Evolutionary conservation across 306 rosid genomes (phyloP).

Genomic region (Vigna reflexopilosa): DNA sequence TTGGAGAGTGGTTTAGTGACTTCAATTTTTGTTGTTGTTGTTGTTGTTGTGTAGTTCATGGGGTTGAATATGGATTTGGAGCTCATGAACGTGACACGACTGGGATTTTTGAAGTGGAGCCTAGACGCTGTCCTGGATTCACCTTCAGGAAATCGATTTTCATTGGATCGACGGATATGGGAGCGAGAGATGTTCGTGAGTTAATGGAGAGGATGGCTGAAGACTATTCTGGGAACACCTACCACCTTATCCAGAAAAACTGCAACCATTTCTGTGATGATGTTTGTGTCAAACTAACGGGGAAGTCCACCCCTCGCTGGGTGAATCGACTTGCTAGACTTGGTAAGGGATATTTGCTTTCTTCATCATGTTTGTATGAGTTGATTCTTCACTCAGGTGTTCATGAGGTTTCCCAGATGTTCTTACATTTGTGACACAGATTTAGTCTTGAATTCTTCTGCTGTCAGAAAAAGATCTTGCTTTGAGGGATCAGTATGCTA

Average conservation of each 20-base stretch:
- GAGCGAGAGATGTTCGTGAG: slow-evolving; percentile 61
- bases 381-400: slow-evolving; percentile 20
- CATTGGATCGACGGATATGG: slow-evolving; percentile 80
- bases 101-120: slow-evolving; percentile 92
- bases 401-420: slow-evolving; percentile 1
- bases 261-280: slow-evolving; percentile 95
- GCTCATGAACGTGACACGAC: slow-evolving; percentile 82
- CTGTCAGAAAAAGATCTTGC: neutral
- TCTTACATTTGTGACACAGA: neutral
- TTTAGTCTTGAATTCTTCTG: neutral
- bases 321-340: slow-evolving; percentile 92
- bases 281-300: slow-evolving; percentile 62
- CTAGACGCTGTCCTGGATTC: slow-evolving; percentile 86
- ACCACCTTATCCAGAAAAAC: slow-evolving; percentile 86
- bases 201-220: slow-evolving; percentile 83
- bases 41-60: slow-evolving; percentile 65
- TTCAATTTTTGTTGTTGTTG: slow-evolving; percentile 2
- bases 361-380: slow-evolving; percentile 17
- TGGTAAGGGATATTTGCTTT: slow-evolving; percentile 58
- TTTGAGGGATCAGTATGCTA: slow-evolving; percentile 15
- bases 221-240: slow-evolving; percentile 75
- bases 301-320: slow-evolving; percentile 85
- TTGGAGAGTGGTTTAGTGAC: neutral
- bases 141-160: slow-evolving; percentile 81
- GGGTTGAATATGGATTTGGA: slow-evolving; percentile 91